Evolutionary conservation across 306 rosid species (phyloP).

Genomic region (Lathyrus sativus): DNA sequence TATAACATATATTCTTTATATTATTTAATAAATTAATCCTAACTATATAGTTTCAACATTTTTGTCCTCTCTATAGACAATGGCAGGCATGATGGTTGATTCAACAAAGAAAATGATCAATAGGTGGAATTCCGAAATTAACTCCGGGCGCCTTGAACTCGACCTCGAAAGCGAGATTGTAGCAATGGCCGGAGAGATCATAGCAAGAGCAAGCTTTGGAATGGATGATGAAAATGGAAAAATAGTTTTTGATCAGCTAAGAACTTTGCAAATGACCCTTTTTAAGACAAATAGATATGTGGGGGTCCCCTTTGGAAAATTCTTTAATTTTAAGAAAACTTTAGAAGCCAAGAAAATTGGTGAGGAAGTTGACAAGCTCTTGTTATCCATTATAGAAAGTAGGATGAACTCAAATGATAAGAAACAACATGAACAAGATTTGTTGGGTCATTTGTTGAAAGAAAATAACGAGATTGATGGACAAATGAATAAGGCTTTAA

Average conservation of each 20-base stretch:
- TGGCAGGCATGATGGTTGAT: constrained; percentile 64
- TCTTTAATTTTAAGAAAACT: constrained; percentile 45
- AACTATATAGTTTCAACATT: neutral
- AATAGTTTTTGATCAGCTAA: constrained; percentile 51
- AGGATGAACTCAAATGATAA: constrained; percentile 42
- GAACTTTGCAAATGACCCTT: constrained; percentile 62
- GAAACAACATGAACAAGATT: constrained; percentile 44
- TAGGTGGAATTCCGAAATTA: constrained; percentile 49
- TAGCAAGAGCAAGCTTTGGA: constrained; percentile 83
- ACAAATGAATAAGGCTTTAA: neutral
- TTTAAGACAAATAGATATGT: constrained; percentile 59
- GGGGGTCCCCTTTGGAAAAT: constrained; percentile 67
- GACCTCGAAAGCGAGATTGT: constrained; percentile 66
- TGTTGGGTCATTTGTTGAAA: constrained; percentile 40
- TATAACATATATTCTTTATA: too few relatives aligned
- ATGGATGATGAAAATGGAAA: constrained; percentile 44
- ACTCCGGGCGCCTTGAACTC: constrained; percentile 51
- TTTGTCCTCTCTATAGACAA: constrained; percentile 36
- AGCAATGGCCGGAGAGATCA: constrained; percentile 70
- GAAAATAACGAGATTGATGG: neutral
- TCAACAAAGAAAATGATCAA: constrained; percentile 60
- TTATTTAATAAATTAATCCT: neutral
- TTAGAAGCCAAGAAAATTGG: constrained; percentile 65
- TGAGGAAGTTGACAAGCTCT: constrained; percentile 52
- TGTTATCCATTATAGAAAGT: constrained; percentile 43